phyloP scores from a whole-genome alignment of 306 rosid genomes.

The Gastrolobium villosum region DNA sequence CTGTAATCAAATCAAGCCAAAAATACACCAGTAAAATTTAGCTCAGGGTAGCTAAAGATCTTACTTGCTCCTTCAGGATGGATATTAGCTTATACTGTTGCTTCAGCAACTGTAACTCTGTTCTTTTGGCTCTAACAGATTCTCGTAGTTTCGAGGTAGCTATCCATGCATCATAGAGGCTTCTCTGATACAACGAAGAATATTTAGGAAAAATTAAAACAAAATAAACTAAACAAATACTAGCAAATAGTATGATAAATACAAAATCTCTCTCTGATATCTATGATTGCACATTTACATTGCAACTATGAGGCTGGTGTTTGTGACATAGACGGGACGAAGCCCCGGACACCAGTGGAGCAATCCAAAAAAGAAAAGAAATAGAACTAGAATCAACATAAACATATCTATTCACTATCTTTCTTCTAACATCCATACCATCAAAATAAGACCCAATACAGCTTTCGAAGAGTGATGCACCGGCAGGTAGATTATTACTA shows the following conservation, averaged over 20 bases:
- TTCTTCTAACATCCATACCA: conserved; percentile 3
- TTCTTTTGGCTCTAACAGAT: conserved; percentile 85
- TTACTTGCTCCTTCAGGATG: conserved; percentile 89
- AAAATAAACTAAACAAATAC: conserved; percentile 24
- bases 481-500: background rate
- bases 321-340: too few species aligned
- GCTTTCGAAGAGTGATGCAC: conserved; percentile 25
- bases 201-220: conserved; percentile 37
- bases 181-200: conserved; percentile 68
- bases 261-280: background rate
- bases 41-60: conserved; percentile 44
- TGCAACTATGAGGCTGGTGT: background rate
- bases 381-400: conserved; percentile 12
- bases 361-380: too few species aligned
- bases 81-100: conserved; percentile 75
- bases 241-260: background rate
- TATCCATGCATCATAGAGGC: conserved; percentile 80
- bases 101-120: conserved; percentile 72
- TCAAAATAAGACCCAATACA: background rate
- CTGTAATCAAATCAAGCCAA: conserved; percentile 28
- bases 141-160: conserved; percentile 79
- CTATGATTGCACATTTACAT: background rate
- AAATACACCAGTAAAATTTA: conserved; percentile 35
- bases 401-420: conserved; percentile 20
- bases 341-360: too few species aligned